Evolutionary conservation across 176 grass and related monocot species (phyloP), one percentile per base, ranked within the genome.

Genomic region (Zea luxurians): DNA sequence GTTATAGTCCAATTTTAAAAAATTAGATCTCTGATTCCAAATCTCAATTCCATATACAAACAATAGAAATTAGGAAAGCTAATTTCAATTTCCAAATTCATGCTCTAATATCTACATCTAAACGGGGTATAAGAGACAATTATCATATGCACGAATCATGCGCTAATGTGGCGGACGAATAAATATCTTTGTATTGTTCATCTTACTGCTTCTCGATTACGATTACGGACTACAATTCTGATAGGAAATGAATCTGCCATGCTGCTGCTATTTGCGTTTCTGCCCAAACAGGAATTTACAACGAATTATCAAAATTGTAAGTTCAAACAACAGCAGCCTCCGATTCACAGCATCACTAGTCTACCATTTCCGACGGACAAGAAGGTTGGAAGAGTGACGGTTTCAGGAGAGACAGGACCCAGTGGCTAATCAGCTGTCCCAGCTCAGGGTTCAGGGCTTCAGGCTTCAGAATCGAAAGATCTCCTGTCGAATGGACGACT

Each of bases 281-380:
- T 66, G 58, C 42, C 77, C 48, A 77, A 81, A 72, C 16, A 21
- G 3, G 6, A 72, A 76, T 82, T 73, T 89, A 81, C 73, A 85
- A 58, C 20, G 18, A 77, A 73, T 52, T 60, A 13, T 50, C 42
- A 89, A 81, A 71, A 72, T 37, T 89, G 66, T 9, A 60, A 43
- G 35, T 50, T 71, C 0, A 42, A 35, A 70, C 37, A 21, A 38
- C 54, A 65, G 48, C 82, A 21, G 42, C n/a, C 34, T 47, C 41
- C 40, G 27, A 59, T 73, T 53, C 37, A 45, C 47, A 66, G 3
- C 73, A 82, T 81, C 61, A 73, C 78, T 54, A 77, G 21, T 20
- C 43, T 68, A 65, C 38, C 71, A 68, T 59, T 71, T 71, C 18
- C 15, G 54, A 45, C 7, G 18, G 48, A 53, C 20, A 67, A 21